Conservation (phyloP, 2,329 filamentous ascomycete species). For the Cryphonectria japonica region DNA sequence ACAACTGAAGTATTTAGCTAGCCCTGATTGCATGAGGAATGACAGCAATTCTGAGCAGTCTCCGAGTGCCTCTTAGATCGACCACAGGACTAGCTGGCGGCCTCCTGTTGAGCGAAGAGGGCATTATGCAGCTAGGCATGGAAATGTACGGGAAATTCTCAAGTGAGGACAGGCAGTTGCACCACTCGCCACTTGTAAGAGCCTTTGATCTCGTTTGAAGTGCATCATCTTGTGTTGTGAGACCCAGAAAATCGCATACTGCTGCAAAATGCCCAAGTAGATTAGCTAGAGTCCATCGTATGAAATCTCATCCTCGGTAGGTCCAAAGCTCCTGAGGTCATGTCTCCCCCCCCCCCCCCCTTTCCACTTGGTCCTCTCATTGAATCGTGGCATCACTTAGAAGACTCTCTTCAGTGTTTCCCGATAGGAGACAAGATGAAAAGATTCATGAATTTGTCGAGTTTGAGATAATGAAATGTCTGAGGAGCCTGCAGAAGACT, state of each 20-base stretch:
- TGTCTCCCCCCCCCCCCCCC: neutral
- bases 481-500: neutral
- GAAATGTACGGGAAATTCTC: neutral
- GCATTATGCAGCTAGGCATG: neutral
- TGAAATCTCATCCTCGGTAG: neutral
- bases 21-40: neutral
- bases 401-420: neutral
- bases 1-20: neutral
- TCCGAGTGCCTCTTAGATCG: neutral
- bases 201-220: constrained; percentile 14
- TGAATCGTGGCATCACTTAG: neutral
- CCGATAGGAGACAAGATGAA: too few relatives aligned
- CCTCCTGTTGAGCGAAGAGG: neutral
- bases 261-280: neutral
- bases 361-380: neutral
- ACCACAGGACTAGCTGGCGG: neutral
- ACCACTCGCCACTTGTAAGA: neutral
- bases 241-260: constrained; percentile 15
- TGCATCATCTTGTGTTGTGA: constrained; percentile 19
- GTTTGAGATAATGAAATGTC: neutral
- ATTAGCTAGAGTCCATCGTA: neutral
- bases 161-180: neutral
- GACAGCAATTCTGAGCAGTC: neutral
- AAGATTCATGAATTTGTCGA: neutral
- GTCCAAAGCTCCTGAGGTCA: neutral